Percentiles rank a stretch among this genome's conserved stretches.
Conservation (phyloP, 495 filamentous ascomycete species). For the Aspergillus hancockii region DNA sequence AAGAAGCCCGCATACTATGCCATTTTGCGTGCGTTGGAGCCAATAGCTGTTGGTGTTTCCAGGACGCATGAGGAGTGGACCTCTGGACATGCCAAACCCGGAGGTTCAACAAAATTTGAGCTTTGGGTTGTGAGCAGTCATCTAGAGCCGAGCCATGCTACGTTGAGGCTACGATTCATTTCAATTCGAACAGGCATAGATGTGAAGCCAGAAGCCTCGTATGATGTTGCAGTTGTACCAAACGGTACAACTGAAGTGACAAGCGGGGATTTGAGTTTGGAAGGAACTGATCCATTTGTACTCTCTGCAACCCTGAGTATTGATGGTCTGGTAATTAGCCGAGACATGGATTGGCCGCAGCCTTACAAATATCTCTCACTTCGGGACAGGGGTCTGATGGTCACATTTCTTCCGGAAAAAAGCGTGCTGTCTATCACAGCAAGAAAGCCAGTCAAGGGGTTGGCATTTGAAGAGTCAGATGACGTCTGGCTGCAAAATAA, state of each 20-base stretch:
- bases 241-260: slow-evolving; percentile 10
- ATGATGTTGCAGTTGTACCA: neutral
- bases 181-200: slow-evolving; percentile 6
- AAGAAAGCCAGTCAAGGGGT: slow-evolving; percentile 8
- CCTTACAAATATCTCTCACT: slow-evolving; percentile 15
- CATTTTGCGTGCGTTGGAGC: slow-evolving; percentile 7
- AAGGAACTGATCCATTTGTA: slow-evolving; percentile 4
- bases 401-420: neutral
- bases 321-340: neutral
- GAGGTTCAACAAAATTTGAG: neutral
- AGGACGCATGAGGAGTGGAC: slow-evolving; percentile 9
- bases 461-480: slow-evolving; percentile 15
- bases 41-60: slow-evolving; percentile 9
- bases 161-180: neutral
- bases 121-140: slow-evolving; percentile 14
- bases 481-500: slow-evolving; percentile 12
- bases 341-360: slow-evolving; percentile 16
- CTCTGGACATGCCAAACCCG: slow-evolving; percentile 10
- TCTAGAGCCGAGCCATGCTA: neutral
- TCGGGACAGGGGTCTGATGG: slow-evolving; percentile 5
- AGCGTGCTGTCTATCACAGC: slow-evolving; percentile 6
- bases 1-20: slow-evolving; percentile 17
- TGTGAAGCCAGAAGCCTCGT: neutral
- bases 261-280: neutral
- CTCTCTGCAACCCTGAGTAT: slow-evolving; percentile 7